Percentiles rank a stretch among this genome's conserved stretches.
Conservation (phyloP, 1,284 basidiomycete species). For the Singerocomus rubriflavus region DNA sequence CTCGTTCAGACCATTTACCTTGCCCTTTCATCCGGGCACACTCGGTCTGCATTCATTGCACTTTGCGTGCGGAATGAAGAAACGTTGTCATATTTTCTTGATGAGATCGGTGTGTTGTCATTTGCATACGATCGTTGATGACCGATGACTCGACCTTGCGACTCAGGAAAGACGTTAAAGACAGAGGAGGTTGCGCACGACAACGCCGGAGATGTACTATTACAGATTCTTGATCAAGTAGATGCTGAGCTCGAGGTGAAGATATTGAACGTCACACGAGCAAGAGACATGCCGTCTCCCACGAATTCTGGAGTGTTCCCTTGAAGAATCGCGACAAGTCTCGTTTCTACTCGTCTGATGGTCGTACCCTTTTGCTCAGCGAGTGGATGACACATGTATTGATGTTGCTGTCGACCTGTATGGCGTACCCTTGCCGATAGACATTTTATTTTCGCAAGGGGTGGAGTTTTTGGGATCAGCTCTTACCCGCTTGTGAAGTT, state of each 20-base stretch:
- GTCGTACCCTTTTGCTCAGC: background rate
- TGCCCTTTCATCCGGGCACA: constrained; percentile 35
- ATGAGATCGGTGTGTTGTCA: constrained; percentile 35
- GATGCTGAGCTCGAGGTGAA: constrained; percentile 36
- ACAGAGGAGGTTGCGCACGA: constrained; percentile 25
- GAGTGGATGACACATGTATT: constrained; percentile 3
- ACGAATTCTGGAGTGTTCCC: background rate
- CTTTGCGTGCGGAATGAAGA: constrained; percentile 51
- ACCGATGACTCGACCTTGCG: constrained; percentile 1
- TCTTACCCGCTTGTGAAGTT: background rate
- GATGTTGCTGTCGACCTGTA: background rate
- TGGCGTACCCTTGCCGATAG: background rate
- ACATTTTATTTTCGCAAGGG: background rate
- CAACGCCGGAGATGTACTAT: constrained; percentile 11
- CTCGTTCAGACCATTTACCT: constrained; percentile 51
- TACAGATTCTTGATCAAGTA: constrained; percentile 23
- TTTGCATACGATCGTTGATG: background rate
- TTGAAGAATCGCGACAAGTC: constrained; percentile 1
- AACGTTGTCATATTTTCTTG: constrained; percentile 41
- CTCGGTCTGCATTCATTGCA: constrained; percentile 50
- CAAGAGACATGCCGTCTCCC: constrained; percentile 2
- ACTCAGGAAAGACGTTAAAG: constrained; percentile 25
- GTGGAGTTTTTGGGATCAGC: background rate
- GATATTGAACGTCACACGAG: constrained; percentile 36
- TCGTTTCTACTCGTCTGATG: background rate